Evolutionary conservation across 2,329 filamentous ascomycete genomes (phyloP).

Genomic region (Epichloe baconii): DNA sequence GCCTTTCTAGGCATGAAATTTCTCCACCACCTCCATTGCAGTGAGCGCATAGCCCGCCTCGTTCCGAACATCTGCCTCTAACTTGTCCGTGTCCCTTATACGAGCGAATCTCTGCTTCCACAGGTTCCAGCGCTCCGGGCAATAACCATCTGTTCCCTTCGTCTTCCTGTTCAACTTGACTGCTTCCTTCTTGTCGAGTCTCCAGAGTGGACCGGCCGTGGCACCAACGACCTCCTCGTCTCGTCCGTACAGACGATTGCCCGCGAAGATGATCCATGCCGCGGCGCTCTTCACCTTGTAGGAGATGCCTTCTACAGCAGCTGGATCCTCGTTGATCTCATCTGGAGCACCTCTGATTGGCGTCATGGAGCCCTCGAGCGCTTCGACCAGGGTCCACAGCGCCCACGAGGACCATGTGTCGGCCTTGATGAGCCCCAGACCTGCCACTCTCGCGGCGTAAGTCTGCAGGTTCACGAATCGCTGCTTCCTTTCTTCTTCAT

Average conservation of each 20-base stretch:
- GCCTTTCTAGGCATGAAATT: background rate
- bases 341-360: constrained; percentile 8
- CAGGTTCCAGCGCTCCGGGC: constrained; percentile 8
- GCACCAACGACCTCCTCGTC: constrained; percentile 7
- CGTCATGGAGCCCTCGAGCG: constrained; percentile 8
- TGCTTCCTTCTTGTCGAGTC: constrained; percentile 8
- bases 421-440: background rate
- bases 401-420: constrained; percentile 5
- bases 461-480: constrained; percentile 5
- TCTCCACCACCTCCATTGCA: background rate
- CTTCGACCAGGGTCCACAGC: constrained; percentile 9
- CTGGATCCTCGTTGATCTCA: constrained; percentile 7
- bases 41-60: background rate
- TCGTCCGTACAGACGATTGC: constrained; percentile 6
- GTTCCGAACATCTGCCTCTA: constrained; percentile 1
- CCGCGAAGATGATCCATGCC: constrained; percentile 5
- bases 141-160: constrained; percentile 8
- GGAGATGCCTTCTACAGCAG: background rate
- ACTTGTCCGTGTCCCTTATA: constrained; percentile 3
- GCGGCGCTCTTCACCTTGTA: constrained; percentile 5
- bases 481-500: background rate
- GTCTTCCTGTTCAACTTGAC: constrained; percentile 6
- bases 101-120: constrained; percentile 10
- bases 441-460: constrained; percentile 5
- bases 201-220: constrained; percentile 10